Percentiles rank a stretch among this genome's conserved stretches.
These are phyloP conservation scores for Tulasnella sp. DNA, from an alignment of 768 basidiomycete species.

Conservation along the genomic window DNA sequence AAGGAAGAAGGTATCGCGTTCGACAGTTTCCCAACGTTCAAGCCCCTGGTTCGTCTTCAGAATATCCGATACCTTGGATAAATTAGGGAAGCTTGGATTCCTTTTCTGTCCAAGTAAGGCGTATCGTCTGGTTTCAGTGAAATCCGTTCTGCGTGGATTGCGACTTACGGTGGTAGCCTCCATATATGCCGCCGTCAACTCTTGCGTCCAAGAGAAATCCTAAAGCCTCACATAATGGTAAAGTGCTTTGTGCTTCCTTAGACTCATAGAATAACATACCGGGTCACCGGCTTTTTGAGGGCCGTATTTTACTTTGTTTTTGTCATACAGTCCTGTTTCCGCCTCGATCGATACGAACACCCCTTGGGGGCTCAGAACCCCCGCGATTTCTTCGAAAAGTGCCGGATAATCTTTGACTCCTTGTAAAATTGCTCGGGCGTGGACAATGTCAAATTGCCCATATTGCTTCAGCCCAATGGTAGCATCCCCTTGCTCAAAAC, in stretches of 20 bases:
- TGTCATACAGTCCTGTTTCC: neutral
- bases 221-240: no score
- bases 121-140: no score
- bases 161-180: neutral
- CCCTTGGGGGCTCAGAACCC: neutral
- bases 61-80: neutral
- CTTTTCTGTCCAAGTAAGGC: neutral
- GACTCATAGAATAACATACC: neutral
- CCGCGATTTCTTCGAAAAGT: neutral
- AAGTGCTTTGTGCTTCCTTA: neutral
- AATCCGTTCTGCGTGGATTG: no score
- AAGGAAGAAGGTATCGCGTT: neutral
- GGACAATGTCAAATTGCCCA: constrained; percentile 4
- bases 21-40: neutral
- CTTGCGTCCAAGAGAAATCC: neutral
- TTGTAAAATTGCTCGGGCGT: neutral
- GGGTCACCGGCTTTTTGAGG: constrained; percentile 7
- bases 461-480: neutral
- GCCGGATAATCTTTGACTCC: constrained; percentile 16
- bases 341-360: constrained; percentile 9
- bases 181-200: neutral
- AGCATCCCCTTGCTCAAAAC: constrained; percentile 10
- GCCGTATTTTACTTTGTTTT: neutral
- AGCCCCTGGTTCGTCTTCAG: no score
- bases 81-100: neutral